These are phyloP conservation scores for Antrodiella citrinella DNA, from an alignment of 768 basidiomycete genomes.

Conservation along the genomic window DNA sequence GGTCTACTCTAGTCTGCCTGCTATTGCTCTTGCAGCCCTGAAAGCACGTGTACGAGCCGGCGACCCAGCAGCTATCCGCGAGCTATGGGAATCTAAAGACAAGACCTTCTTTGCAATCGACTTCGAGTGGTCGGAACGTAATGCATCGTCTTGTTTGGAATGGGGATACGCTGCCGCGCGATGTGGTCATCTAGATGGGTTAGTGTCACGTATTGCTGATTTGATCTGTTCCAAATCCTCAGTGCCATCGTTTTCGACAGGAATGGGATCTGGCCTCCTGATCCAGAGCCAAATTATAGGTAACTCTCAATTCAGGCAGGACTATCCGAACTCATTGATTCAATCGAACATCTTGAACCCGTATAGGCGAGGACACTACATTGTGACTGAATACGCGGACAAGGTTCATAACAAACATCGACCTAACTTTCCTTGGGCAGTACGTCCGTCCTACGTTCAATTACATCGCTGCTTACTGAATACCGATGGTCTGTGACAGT, in stretches of 20 bases:
- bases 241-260: constrained; percentile 36
- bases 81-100: constrained; percentile 61
- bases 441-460: constrained; percentile 28
- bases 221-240: too few species aligned
- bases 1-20: constrained; percentile 62
- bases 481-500: constrained; percentile 30
- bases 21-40: constrained; percentile 54
- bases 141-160: constrained; percentile 59
- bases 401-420: constrained; percentile 53
- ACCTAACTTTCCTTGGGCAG: constrained; percentile 68
- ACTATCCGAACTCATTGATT: neutral
- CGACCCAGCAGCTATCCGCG: constrained; percentile 53
- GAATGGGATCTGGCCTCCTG: constrained; percentile 69
- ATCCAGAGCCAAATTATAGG: constrained; percentile 73
- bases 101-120: constrained; percentile 71
- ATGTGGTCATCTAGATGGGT: constrained; percentile 66
- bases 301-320: constrained; percentile 22
- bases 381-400: constrained; percentile 63
- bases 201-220: too few species aligned
- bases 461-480: constrained; percentile 8
- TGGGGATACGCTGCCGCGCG: constrained; percentile 80
- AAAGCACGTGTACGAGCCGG: constrained; percentile 60
- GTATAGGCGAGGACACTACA: constrained; percentile 56
- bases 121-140: constrained; percentile 71
- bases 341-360: neutral